These are phyloP conservation scores for Aegle marmelos DNA, from an alignment of 345 rosid genomes.

Conservation along the genomic window DNA sequence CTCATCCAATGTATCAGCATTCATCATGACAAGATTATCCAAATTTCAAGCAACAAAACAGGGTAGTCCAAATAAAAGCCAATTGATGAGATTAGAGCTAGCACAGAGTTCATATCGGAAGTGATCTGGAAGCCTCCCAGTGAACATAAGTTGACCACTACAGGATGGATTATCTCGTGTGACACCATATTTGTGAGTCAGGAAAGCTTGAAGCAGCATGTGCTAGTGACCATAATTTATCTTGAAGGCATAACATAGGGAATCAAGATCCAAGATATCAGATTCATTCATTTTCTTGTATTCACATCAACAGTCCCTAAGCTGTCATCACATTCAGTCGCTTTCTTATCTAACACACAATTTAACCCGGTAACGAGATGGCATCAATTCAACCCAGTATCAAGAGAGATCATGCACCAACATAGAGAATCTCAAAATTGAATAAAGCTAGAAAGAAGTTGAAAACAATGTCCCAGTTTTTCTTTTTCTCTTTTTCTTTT, in stretches of 20 bases:
- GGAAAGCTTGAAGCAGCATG: neutral
- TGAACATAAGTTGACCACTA: neutral
- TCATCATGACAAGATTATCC: neutral
- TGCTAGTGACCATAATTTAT: too few relatives aligned
- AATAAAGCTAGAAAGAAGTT: slow-evolving; percentile 6
- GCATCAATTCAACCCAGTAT: slow-evolving; percentile 28
- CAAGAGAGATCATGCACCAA: slow-evolving; percentile 4
- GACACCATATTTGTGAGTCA: neutral
- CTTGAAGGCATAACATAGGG: slow-evolving; percentile 24
- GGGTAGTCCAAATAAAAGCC: neutral
- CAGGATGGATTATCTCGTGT: neutral
- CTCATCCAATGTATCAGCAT: neutral
- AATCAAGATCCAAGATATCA: slow-evolving; percentile 47
- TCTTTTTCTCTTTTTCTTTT: neutral
- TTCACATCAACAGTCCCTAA: slow-evolving; percentile 37
- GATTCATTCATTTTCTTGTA: neutral
- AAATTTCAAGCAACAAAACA: neutral
- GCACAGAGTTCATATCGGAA: neutral
- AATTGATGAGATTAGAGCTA: neutral
- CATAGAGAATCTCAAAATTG: slow-evolving; percentile 26
- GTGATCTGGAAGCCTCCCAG: neutral
- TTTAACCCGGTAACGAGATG: too few relatives aligned
- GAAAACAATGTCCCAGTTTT: neutral
- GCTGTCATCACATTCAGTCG: slow-evolving; percentile 44
- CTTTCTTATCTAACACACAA: slow-evolving; percentile 27